Evolutionary conservation across 2,329 filamentous ascomycete genomes (phyloP).

Genomic region (Cercospora brassicicola): DNA sequence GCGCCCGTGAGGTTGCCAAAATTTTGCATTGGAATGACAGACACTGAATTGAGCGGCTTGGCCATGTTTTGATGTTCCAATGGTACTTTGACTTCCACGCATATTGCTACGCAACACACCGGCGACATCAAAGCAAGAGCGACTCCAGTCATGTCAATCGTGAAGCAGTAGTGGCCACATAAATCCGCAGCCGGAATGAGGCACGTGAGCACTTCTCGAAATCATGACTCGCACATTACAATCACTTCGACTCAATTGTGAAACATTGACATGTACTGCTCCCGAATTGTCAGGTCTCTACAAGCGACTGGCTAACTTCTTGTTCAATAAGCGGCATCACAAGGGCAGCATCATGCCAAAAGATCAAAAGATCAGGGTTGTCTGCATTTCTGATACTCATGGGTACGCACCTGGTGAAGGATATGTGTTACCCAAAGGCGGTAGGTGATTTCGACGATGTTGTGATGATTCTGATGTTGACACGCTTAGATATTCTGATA

Average conservation of each 20-base stretch:
- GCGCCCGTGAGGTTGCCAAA: not conserved
- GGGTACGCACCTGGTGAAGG: slow-evolving; percentile 7
- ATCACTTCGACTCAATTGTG: not conserved
- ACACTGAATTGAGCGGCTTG: not conserved
- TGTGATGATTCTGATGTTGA: not conserved
- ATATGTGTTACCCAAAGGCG: slow-evolving; percentile 5
- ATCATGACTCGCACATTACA: not conserved
- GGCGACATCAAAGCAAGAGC: not conserved
- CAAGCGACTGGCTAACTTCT: too few relatives aligned
- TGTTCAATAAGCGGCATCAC: not conserved
- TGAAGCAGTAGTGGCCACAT: not conserved
- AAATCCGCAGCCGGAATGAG: not conserved
- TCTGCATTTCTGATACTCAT: slow-evolving; percentile 69
- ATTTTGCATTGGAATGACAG: not conserved
- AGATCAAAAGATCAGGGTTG: slow-evolving; percentile 59
- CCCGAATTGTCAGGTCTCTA: too few relatives aligned
- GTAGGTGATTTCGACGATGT: not conserved
- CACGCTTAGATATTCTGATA: slow-evolving; percentile 63
- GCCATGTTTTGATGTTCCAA: not conserved
- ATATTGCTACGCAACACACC: not conserved
- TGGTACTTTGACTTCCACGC: not conserved
- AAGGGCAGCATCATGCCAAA: slow-evolving; percentile 5
- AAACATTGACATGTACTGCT: not conserved
- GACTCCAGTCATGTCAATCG: not conserved
- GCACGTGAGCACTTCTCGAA: not conserved